Evolutionary conservation across 352 stramenopile species (phyloP).

Genomic region (Pythium diclinum): DNA sequence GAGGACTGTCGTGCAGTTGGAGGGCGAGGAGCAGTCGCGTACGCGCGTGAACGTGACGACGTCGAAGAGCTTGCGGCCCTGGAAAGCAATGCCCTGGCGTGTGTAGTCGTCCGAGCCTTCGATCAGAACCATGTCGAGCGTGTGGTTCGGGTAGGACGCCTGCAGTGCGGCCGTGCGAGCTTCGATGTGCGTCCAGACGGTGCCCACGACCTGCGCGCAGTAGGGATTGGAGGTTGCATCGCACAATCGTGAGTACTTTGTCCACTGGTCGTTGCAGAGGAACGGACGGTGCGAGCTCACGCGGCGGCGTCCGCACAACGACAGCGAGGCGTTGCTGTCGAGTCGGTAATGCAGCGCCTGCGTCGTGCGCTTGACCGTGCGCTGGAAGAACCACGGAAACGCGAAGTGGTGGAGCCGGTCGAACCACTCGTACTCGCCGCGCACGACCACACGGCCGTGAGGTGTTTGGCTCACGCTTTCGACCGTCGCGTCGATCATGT

Average conservation of each 20-base stretch:
- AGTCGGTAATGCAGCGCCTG: background rate
- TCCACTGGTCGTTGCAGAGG: background rate
- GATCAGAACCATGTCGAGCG: constrained; percentile 19
- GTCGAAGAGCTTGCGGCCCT: constrained; percentile 10
- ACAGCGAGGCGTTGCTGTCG: background rate
- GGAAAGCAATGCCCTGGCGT: constrained; percentile 10
- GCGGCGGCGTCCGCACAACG: background rate
- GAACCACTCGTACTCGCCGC: constrained; percentile 31
- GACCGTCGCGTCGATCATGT: background rate
- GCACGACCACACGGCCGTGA: constrained; percentile 7
- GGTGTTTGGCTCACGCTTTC: background rate
- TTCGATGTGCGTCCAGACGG: constrained; percentile 17
- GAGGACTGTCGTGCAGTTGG: constrained; percentile 22
- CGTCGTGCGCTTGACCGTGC: constrained; percentile 34
- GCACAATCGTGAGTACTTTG: background rate
- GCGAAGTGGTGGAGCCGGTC: constrained; percentile 46
- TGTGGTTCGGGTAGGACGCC: constrained; percentile 9
- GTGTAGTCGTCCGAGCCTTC: constrained; percentile 19
- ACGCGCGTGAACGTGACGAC: constrained; percentile 18
- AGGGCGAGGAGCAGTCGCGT: background rate
- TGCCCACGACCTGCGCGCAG: background rate
- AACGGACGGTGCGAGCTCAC: background rate
- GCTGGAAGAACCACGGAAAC: constrained; percentile 33
- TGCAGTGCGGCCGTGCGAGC: background rate
- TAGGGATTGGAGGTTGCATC: constrained; percentile 3